Conservation (phyloP, 1,284 basidiomycete genomes). For the Salmacisia buchloeana region DNA sequence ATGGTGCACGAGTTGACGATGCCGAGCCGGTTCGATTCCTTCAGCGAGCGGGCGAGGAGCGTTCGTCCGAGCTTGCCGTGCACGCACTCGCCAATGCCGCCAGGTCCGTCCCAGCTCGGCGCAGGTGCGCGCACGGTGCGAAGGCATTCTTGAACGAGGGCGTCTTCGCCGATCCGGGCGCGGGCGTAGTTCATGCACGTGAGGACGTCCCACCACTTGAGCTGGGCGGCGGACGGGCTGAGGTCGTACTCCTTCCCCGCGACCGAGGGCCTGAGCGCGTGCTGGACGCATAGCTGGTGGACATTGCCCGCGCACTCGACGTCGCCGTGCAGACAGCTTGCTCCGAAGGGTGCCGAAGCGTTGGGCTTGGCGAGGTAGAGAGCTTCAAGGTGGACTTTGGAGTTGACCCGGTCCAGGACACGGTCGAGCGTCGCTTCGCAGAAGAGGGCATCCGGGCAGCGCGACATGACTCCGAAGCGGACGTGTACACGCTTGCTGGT, state of each 20-base stretch:
- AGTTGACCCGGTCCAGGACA: constrained; percentile 31
- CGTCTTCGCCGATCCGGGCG: constrained; percentile 27
- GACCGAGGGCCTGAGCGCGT: constrained; percentile 26
- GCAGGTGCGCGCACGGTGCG: constrained; percentile 24
- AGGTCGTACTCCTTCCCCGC: constrained; percentile 34
- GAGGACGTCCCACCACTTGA: constrained; percentile 35
- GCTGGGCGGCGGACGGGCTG: constrained; percentile 31
- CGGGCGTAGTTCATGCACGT: constrained; percentile 33
- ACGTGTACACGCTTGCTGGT: too few species aligned
- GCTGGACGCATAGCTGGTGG: constrained; percentile 37
- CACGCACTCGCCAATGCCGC: constrained; percentile 30
- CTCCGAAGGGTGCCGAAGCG: constrained; percentile 19
- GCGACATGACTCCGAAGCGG: constrained; percentile 34
- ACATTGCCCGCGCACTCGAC: constrained; percentile 35
- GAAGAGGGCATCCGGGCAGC: constrained; percentile 33
- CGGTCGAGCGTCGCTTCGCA: constrained; percentile 32
- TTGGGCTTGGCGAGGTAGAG: constrained; percentile 27
- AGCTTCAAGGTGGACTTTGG: constrained; percentile 26
- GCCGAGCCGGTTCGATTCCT: constrained; percentile 16
- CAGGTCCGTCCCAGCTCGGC: constrained; percentile 22
- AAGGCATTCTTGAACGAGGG: constrained; percentile 26
- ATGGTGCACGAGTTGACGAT: constrained; percentile 29
- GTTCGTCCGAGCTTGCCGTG: constrained; percentile 25
- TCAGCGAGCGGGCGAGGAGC: constrained; percentile 25
- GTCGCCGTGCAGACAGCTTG: constrained; percentile 30